phyloP scores from a whole-genome alignment of 2,329 filamentous ascomycete genomes.

The Pseudopithomyces maydicus region DNA sequence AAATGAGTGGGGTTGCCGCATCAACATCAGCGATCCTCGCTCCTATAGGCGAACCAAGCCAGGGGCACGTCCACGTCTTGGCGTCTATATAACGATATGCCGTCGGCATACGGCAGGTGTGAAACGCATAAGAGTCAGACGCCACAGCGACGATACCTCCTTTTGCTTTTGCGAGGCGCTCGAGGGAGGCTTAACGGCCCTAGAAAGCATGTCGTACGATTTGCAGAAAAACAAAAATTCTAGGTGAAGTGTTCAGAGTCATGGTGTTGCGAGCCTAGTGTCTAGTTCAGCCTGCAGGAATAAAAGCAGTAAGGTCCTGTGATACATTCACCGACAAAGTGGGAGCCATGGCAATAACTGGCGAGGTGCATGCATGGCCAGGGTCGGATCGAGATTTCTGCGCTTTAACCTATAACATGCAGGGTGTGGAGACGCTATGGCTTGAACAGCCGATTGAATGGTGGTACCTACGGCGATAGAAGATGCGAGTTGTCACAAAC shows the following conservation, averaged over 20 bases:
- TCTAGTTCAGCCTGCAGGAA: not conserved
- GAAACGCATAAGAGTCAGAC: not conserved
- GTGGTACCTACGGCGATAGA: not conserved
- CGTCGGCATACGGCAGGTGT: slow-evolving; percentile 1
- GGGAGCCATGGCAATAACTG: not conserved
- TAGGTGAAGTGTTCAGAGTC: not conserved
- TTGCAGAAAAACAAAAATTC: not conserved
- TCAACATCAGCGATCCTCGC: not conserved
- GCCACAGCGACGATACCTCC: not conserved
- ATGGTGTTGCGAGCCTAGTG: not conserved
- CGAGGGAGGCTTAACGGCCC: not conserved
- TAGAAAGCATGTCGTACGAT: slow-evolving; percentile 19
- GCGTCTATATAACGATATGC: not conserved
- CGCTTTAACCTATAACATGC: not conserved
- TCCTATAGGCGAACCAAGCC: not conserved
- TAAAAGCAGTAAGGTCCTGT: slow-evolving; percentile 1
- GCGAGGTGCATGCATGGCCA: slow-evolving; percentile 12
- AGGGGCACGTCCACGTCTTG: not conserved
- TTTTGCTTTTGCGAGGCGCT: not conserved
- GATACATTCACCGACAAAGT: slow-evolving; percentile 6
- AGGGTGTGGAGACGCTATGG: not conserved
- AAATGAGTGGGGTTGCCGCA: not conserved
- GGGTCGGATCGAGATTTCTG: slow-evolving; percentile 17
- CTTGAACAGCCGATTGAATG: not conserved
- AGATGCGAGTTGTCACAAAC: not conserved